Conservation (phyloP, 2,329 filamentous ascomycete genomes). For the Ceratocystis huliohia region DNA sequence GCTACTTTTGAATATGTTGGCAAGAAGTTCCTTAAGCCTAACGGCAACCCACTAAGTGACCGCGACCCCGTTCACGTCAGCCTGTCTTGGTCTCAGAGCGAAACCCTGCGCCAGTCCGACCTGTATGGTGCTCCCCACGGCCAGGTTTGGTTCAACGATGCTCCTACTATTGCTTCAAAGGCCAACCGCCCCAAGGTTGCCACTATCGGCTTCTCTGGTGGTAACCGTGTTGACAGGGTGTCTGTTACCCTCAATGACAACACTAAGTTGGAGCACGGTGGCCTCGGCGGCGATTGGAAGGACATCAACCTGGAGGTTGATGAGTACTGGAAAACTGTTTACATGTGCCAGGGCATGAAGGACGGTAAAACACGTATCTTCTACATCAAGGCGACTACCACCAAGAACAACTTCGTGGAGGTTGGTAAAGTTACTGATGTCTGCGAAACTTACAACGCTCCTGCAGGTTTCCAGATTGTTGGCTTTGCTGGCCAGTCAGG, state of each 20-base stretch:
- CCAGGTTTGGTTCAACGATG: conserved; percentile 41
- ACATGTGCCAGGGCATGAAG: conserved; percentile 39
- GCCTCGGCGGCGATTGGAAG: conserved; percentile 35
- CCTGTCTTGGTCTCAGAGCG: conserved; percentile 34
- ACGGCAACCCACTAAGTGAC: conserved; percentile 48
- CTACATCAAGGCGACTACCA: conserved; percentile 43
- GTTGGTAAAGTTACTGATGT: conserved; percentile 36
- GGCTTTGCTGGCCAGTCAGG: conserved; percentile 41
- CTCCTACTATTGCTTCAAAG: conserved; percentile 14
- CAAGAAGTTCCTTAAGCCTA: conserved; percentile 41
- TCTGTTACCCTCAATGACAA: conserved; percentile 38
- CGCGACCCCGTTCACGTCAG: conserved; percentile 51
- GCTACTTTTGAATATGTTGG: conserved; percentile 44
- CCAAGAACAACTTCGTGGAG: conserved; percentile 33
- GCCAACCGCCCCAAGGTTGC: conserved; percentile 28
- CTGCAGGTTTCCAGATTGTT: conserved; percentile 39
- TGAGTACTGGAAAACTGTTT: conserved; percentile 39
- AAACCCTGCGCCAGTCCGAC: conserved; percentile 33
- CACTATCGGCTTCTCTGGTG: conserved; percentile 36
- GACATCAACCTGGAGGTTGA: conserved; percentile 19
- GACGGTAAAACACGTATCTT: conserved; percentile 38
- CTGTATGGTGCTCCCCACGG: conserved; percentile 39
- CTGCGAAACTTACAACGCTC: conserved; percentile 36
- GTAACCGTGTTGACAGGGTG: conserved; percentile 38
- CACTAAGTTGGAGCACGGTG: conserved; percentile 39